Base-by-base conservation (phyloP, 768 basidiomycete genomes). In the Ramaria sp. region DNA sequence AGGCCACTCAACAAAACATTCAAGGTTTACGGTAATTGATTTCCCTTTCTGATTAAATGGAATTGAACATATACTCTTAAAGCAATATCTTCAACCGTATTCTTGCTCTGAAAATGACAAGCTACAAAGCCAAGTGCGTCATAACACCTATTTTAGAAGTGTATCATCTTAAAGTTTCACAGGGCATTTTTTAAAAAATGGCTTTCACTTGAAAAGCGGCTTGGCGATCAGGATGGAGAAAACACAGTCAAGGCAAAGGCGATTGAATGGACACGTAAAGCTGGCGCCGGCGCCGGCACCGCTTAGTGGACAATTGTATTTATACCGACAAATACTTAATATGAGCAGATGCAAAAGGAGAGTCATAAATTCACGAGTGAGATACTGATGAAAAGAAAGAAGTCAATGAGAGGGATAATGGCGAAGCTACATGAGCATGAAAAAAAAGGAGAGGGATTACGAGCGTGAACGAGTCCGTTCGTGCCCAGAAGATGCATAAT, bases 111-210 rank as follows among this genome's bases (percentile, higher is more conserved):
- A 97, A 96, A 65, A 85, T 96, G 77, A 95, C 92, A 12, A 88
- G 83, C 63, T 88, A 92, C 65, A 95, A 94, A 70, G 94, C 94
- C 20, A 97, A 96, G 90, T 94, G 64, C 63, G 83, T 76, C 18
- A 52, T 41, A 27, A 3, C 5, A 20, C 6, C n/a, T 55, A 15
- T 13, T 24, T 28, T 57, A 36, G 61, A 52, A 52, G 45, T 61
- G 30, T 52, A 10, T 60, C 60, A 56, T 49, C 25, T 22, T 56
- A 27, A 34, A 8, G 13, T 8, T 47, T 12, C 56, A 9, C 44
- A 93, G 90, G 70, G 80, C 84, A 27, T 85, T 97, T 69, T 98
- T 99, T 79, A 99, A 99, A 70, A 97, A 97, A 67, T 96, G 94
- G 90, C 73, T 98, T 30, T 83, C 83, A 56, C 69, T 96, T 37